These are phyloP conservation scores for Penicillium maclennaniae DNA, from an alignment of 495 filamentous ascomycete species.

Conservation along the genomic window DNA sequence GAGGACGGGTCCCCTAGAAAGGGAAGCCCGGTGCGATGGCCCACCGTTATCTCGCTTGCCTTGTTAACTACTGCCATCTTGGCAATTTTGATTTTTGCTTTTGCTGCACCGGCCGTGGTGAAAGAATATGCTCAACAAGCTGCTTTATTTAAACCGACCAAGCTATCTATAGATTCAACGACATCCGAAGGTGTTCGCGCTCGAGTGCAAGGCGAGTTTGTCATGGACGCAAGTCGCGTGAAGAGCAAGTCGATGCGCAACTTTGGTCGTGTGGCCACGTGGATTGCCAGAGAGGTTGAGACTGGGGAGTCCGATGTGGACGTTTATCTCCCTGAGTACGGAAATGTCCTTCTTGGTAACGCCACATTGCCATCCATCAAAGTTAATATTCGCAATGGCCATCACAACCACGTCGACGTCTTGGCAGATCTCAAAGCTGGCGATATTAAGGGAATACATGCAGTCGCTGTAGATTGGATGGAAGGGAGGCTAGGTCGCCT, in stretches of 20 bases:
- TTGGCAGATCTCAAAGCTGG: slow-evolving; percentile 70
- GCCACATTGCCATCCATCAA: slow-evolving; percentile 69
- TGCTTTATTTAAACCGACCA: slow-evolving; percentile 71
- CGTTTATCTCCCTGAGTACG: slow-evolving; percentile 82
- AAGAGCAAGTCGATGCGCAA: slow-evolving; percentile 63
- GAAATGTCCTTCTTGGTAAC: slow-evolving; percentile 69
- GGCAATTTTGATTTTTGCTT: slow-evolving; percentile 57
- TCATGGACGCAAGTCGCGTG: slow-evolving; percentile 72
- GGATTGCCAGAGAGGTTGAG: slow-evolving; percentile 71
- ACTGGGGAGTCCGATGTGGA: slow-evolving; percentile 64
- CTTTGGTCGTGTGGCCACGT: slow-evolving; percentile 73
- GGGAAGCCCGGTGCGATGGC: slow-evolving; percentile 47
- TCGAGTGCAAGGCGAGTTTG: slow-evolving; percentile 74
- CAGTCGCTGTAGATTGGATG: slow-evolving; percentile 85
- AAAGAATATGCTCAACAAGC: slow-evolving; percentile 85
- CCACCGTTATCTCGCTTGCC: slow-evolving; percentile 51
- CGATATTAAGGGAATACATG: slow-evolving; percentile 70
- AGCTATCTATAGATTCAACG: slow-evolving; percentile 77
- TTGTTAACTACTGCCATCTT: slow-evolving; percentile 47
- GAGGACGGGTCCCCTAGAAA: slow-evolving; percentile 20
- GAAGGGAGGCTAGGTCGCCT: slow-evolving; percentile 67
- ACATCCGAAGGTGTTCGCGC: slow-evolving; percentile 71
- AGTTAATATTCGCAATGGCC: slow-evolving; percentile 70
- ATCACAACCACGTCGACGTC: slow-evolving; percentile 72
- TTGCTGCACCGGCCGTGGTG: slow-evolving; percentile 73